Conservation (phyloP, 345 rosid species). For the Corchorus capsularis region DNA sequence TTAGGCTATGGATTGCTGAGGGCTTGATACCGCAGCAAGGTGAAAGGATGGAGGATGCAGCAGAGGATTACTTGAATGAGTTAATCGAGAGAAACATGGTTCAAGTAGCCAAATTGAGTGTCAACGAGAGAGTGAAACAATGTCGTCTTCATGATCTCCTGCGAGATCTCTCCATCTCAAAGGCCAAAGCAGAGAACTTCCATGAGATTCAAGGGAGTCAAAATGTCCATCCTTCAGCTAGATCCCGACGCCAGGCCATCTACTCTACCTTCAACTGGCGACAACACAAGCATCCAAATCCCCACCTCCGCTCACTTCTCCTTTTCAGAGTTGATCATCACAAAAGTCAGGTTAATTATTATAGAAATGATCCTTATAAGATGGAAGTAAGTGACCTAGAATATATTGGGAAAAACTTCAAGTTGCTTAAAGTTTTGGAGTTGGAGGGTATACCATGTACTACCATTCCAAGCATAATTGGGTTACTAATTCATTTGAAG, state of each 20-base stretch:
- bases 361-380: slow-evolving; percentile 19
- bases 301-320: slow-evolving; percentile 19
- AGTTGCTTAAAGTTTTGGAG: slow-evolving; percentile 25
- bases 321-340: slow-evolving; percentile 24
- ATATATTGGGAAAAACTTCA: slow-evolving; percentile 12
- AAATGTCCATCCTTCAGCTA: background rate
- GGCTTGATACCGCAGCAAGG: slow-evolving; percentile 27
- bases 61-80: slow-evolving; percentile 35
- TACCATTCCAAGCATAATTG: slow-evolving; percentile 21
- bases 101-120: slow-evolving; percentile 31
- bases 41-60: slow-evolving; percentile 30
- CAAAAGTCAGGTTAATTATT: slow-evolving; percentile 9
- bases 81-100: slow-evolving; percentile 31
- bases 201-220: slow-evolving; percentile 19
- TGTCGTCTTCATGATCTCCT: slow-evolving; percentile 31
- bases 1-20: slow-evolving; percentile 34
- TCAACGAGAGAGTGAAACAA: slow-evolving; percentile 21
- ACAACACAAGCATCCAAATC: background rate
- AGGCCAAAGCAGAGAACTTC: slow-evolving; percentile 28
- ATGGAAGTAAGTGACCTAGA: slow-evolving; percentile 18
- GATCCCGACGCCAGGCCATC: slow-evolving; percentile 11
- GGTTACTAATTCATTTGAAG: slow-evolving; percentile 27
- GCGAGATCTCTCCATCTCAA: slow-evolving; percentile 29
- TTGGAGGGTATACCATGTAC: slow-evolving; percentile 29
- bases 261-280: slow-evolving; percentile 12